phyloP scores from a whole-genome alignment of 176 grass and related monocot species.

The Hordeum vulgare region MorexV3_pseudomolecules_assembly NC_058524.1:520314308-520314807 shows the following conservation, averaged over 20 bases:
- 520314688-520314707: no score
- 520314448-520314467: constrained; percentile 13
- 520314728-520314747: no score
- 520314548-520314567: constrained; percentile 51
- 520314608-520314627: neutral
- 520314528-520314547: constrained; percentile 19
- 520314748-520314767: no score
- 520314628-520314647: no score
- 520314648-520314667: neutral
- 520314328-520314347: neutral
- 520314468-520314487: constrained; percentile 32
- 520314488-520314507: constrained; percentile 40
- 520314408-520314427: constrained; percentile 54
- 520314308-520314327: neutral
- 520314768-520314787: no score
- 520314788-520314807: no score
- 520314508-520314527: constrained; percentile 32
- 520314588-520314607: neutral
- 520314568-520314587: constrained; percentile 57
- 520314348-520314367: constrained; percentile 26
- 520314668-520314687: neutral
- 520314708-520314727: no score
- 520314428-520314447: constrained; percentile 37
- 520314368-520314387: constrained; percentile 34
- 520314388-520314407: constrained; percentile 32